These are phyloP conservation scores for Durusdinium trenchii DNA, from an alignment of 73 alveolate species.

Conservation along the genomic window DNA sequence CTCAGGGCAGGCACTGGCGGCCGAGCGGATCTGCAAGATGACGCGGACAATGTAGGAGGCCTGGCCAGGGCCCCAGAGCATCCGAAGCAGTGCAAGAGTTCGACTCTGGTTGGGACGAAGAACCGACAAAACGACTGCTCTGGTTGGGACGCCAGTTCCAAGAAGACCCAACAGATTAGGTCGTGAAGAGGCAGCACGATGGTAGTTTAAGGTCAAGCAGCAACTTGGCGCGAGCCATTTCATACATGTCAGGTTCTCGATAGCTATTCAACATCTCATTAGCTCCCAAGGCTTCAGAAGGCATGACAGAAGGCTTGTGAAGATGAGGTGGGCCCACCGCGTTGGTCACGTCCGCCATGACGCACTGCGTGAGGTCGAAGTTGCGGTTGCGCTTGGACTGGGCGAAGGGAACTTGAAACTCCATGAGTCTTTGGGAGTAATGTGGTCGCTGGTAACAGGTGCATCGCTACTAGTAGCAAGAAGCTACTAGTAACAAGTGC, in stretches of 20 bases:
- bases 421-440: neutral
- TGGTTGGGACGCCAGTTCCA: neutral
- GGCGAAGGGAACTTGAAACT: neutral
- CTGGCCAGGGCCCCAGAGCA: neutral
- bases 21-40: slow-evolving; percentile 32
- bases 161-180: neutral
- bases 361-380: slow-evolving; percentile 51
- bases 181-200: neutral
- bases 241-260: neutral
- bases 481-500: too few species aligned
- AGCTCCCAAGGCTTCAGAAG: too few species aligned
- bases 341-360: slow-evolving; percentile 36
- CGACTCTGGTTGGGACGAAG: too few species aligned
- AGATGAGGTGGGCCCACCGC: too few species aligned
- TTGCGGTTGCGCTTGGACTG: slow-evolving; percentile 26
- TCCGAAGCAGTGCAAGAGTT: too few species aligned
- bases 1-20: slow-evolving; percentile 39
- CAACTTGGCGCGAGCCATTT: neutral
- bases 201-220: neutral
- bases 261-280: too few species aligned
- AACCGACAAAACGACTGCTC: too few species aligned
- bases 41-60: slow-evolving; percentile 63
- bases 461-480: too few species aligned
- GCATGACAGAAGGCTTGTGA: too few species aligned
- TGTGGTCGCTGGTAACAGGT: neutral